Base-by-base conservation (phyloP, 768 basidiomycete species). In the Collybia sp. region DNA sequence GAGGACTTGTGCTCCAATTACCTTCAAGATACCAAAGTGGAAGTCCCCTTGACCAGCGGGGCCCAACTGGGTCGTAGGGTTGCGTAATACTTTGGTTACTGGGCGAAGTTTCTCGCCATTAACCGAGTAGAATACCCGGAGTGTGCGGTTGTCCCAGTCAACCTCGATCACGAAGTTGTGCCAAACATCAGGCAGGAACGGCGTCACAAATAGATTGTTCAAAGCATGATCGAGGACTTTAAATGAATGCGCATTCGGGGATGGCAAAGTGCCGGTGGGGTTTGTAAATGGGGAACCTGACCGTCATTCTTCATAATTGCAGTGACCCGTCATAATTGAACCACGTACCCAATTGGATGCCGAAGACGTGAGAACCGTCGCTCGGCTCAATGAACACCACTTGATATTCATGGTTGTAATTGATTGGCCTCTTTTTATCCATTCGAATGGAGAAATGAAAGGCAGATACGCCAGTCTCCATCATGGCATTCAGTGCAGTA, bases 11-110 rank as follows among this genome's bases (percentile, higher is more conserved):
- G 6, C 8, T 34, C n/a, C 6, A 53, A 63, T 31, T 30, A 80
- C 78, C 71, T 83, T 83, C 42, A 83, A 62, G 3, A 82, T 55
- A 2, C 76, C 80, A 51, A 82, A 73, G 54, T 82, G 80, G 65
- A 79, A 81, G 42, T 83, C 78, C 6, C 82, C 82, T 51, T 70
- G 66, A 4, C 75, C 79, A 9, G 58, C 61, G n/a, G 67, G 44
- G 3, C 79, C 79, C 2, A 55, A 35, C 5, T 63, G 53, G 2
- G 61, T 64, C 12, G 68, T 69, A 38, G 59, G 56, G 53, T 80
- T 83, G 6, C 65, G 59, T 19, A 67, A 52, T 1, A 69, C 59
- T 6, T 56, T 54, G 2, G 73, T 73, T 13, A 82, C 81, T 3
- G 67, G 56, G 41, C 59, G 49, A 6, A 83, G 68, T 0, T 60